A percentile compares a stretch with the other conserved stretches of the same genome.
Evolutionary conservation across 805 yeast species (phyloP).

Genomic region (Saccharomycopsis selenospora): DNA sequence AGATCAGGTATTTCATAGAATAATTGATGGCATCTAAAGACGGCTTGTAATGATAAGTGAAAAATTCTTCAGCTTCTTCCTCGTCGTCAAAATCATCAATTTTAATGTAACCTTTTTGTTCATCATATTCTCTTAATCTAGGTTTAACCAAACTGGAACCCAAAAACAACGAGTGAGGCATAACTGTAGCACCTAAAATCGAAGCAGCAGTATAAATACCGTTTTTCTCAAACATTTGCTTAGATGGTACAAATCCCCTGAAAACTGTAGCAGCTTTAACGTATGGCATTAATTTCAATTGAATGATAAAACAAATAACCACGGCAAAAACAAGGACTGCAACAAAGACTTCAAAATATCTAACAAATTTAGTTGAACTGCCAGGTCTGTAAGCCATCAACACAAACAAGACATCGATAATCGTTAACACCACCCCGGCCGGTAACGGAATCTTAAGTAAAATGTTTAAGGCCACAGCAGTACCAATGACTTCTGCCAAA

Average conservation of each 20-base stretch:
- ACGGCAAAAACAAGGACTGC: conserved; percentile 65
- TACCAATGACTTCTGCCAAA: conserved; percentile 90
- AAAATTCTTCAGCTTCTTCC: conserved; percentile 31
- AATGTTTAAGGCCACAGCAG: conserved; percentile 80
- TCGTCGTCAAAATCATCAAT: conserved; percentile 15
- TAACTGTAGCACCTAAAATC: conserved; percentile 86
- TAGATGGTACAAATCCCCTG: conserved; percentile 30
- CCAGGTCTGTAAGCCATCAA: conserved; percentile 73
- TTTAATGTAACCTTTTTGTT: conserved; percentile 37
- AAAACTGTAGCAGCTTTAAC: conserved; percentile 33
- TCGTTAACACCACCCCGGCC: conserved; percentile 71
- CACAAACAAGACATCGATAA: conserved; percentile 73
- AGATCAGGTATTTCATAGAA: conserved; percentile 63
- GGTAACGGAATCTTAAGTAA: conserved; percentile 67
- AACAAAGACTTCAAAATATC: conserved; percentile 72
- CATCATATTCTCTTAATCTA: conserved; percentile 67
- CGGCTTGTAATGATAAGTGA: conserved; percentile 53
- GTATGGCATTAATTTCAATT: conserved; percentile 49
- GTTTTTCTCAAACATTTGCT: conserved; percentile 42
- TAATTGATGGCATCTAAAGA: conserved; percentile 64
- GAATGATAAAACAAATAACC: conserved; percentile 70
- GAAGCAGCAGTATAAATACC: conserved; percentile 74
- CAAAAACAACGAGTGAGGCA: conserved; percentile 84
- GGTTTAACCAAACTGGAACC: conserved; percentile 88
- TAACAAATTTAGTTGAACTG: conserved; percentile 63